Base-by-base conservation (phyloP, 2,329 filamentous ascomycete genomes). In the Hortaea sp. region DNA sequence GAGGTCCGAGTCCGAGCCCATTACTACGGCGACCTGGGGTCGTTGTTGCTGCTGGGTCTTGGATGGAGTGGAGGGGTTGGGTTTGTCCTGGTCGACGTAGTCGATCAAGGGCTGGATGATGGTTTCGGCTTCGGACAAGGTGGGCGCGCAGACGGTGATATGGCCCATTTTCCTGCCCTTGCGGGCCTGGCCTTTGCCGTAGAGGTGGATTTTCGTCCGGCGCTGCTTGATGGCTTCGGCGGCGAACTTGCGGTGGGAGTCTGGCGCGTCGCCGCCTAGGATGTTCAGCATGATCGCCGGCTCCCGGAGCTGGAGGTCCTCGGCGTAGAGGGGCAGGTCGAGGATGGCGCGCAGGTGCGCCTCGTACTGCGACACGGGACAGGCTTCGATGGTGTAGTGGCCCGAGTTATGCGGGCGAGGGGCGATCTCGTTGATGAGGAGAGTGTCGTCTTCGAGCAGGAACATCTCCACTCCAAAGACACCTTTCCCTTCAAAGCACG, bases 391-490 rank as follows among this genome's bases (percentile, higher is more conserved):
- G 2, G 86, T 94, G 68, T 89, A 90, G 67, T 97, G 92, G 0
- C 92, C 92, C 0, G 87, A 94, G 70, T 95, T 95, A 69, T 95
- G 89, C 43, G 79, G 78, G 35, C 87, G 76, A 9, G 86, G 87
- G 0, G 87, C 87, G 52, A 94, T 84, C 67, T 95, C 88, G 65
- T 94, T 95, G 57, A 95, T 76, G 48, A 94, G 69, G 1, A 95
- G 74, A 1, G 71, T 71, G 48, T 75, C 79, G 57, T 92, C 80
- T 42, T 81, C 70, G 7, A 89, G 76, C 3, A 97, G 68, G 68
- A 98, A 98, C 81, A 97, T 86, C 69, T 98, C 92, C 0, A 97
- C 90, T 0, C 90, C 92, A 66, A 95, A 98, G 30, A 95, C 86
- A 53, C 92, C 92, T 51, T 92, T 84, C 43, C 92, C 92, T 71